Conservation (phyloP, 2,329 filamentous ascomycete species). For the Trichophyton rubrum region DNA sequence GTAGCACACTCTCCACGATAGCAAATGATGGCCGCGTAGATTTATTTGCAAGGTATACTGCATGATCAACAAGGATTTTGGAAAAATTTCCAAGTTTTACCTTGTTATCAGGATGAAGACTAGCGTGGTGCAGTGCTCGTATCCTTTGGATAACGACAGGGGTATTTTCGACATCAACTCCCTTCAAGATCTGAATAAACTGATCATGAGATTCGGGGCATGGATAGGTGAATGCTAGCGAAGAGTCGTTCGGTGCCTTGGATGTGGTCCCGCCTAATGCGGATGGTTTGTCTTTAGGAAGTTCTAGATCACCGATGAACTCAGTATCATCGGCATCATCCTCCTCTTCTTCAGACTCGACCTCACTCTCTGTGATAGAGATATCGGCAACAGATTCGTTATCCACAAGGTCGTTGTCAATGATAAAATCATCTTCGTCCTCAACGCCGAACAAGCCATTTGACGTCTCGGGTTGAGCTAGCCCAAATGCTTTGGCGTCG, state of each 20-base stretch:
- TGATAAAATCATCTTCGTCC: conserved; percentile 85
- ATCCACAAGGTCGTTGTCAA: conserved; percentile 79
- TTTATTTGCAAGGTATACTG: conserved; percentile 45
- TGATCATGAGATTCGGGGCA: conserved; percentile 71
- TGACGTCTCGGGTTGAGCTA: conserved; percentile 40
- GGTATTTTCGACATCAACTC: conserved; percentile 51
- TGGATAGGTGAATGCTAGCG: conserved; percentile 69
- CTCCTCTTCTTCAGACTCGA: conserved; percentile 44
- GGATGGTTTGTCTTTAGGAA: conserved; percentile 32
- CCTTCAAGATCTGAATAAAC: conserved; percentile 52
- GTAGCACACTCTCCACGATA: conserved; percentile 65
- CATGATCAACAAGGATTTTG: conserved; percentile 40
- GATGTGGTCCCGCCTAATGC: conserved; percentile 10
- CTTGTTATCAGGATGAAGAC: conserved; percentile 75
- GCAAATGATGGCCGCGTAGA: conserved; percentile 45
- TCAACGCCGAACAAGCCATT: conserved; percentile 54
- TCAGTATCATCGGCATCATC: conserved; percentile 51
- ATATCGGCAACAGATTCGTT: conserved; percentile 51
- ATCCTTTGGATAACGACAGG: conserved; percentile 79
- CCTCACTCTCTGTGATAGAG: conserved; percentile 39
- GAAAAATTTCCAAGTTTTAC: conserved; percentile 53
- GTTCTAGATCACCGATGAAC: conserved; percentile 53
- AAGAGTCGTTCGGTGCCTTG: background rate
- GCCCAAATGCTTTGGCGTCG: conserved; percentile 50
- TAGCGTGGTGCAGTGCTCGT: conserved; percentile 81